Evolutionary conservation across 305 asterid species (phyloP).

Genomic region (Andrographis paniculata): DNA sequence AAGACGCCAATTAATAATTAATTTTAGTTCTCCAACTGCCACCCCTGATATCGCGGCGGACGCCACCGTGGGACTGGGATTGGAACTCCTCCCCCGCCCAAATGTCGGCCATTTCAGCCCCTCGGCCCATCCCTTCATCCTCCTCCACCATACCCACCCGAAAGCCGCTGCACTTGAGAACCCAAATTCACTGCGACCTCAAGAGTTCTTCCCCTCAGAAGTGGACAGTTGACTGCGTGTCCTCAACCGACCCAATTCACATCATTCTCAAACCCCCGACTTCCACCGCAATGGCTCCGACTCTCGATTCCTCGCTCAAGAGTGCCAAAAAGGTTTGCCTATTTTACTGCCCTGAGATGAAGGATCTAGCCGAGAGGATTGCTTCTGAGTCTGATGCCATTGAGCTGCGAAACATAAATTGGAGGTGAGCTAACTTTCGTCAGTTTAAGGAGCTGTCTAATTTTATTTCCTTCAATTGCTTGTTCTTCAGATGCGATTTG

Average conservation of each 20-base stretch:
- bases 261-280: constrained; percentile 74
- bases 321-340: constrained; percentile 60
- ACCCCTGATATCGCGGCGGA: constrained; percentile 29
- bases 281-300: constrained; percentile 34
- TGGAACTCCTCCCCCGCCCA: constrained; percentile 1
- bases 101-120: constrained; percentile 60
- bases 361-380: constrained; percentile 70
- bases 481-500: too few relatives aligned
- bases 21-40: constrained; percentile 14
- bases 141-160: constrained; percentile 19
- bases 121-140: constrained; percentile 22
- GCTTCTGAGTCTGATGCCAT: constrained; percentile 82
- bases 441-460: too few relatives aligned
- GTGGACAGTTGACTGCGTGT: constrained; percentile 73
- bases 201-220: constrained; percentile 36
- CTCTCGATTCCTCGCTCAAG: constrained; percentile 34
- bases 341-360: constrained; percentile 84
- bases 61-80: constrained; percentile 32
- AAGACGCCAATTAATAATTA: too few relatives aligned
- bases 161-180: constrained; percentile 13
- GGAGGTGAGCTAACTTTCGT: too few relatives aligned
- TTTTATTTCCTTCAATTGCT: too few relatives aligned
- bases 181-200: constrained; percentile 45
- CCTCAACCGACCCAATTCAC: constrained; percentile 75
- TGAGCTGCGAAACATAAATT: constrained; percentile 78